Base-by-base conservation (phyloP, 2,329 filamentous ascomycete genomes). In the Basipetospora chlamydospora region DNA sequence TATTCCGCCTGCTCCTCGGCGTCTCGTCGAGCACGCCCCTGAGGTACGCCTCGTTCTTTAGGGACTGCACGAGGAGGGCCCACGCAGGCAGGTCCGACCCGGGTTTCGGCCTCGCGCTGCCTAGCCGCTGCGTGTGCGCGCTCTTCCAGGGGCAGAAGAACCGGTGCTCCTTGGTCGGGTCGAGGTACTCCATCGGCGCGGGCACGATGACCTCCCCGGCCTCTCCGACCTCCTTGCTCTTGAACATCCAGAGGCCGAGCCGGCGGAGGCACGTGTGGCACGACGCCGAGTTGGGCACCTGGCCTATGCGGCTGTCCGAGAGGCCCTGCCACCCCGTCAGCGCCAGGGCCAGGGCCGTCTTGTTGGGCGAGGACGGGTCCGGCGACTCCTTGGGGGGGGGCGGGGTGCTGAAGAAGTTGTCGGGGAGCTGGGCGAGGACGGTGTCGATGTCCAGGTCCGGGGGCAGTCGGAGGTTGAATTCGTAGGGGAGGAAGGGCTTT, bases 211-310 rank as follows among this genome's bases (percentile, higher is more conserved):
- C 58, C 25, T 66, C 56, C 0, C 65, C 66, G 12, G 59, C 56
- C 2, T 62, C 59, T 40, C 73, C 67, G 21, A 80, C 69, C 47
- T 73, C 71, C 55, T 78, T 86, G 54, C 77, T 78, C 49, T 77
- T 80, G 54, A 93, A 96, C 64, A 98, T 80, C 90, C 90, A 98
- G 2, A 98, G 66, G 0, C 90, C 90, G 0, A 96, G 65, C 2
- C 87, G 76, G 41, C 90, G 77, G 49, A 93, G 81, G 53, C 90
- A 98, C 15, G 84, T 82, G 40, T 79, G 70, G 55, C 90, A 98
- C 4, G 76, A 77, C 5, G 82, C 77, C 12, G 88, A 72, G 41
- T 84, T 80, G 28, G 78, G 74, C 16, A 80, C 72, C 2, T 73
- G 57, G 51, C 77, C 55, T 48, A 75, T 58, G 51, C 66, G 58